Conservation (phyloP, 2,329 filamentous ascomycete genomes). For the Beauveria australis region DNA sequence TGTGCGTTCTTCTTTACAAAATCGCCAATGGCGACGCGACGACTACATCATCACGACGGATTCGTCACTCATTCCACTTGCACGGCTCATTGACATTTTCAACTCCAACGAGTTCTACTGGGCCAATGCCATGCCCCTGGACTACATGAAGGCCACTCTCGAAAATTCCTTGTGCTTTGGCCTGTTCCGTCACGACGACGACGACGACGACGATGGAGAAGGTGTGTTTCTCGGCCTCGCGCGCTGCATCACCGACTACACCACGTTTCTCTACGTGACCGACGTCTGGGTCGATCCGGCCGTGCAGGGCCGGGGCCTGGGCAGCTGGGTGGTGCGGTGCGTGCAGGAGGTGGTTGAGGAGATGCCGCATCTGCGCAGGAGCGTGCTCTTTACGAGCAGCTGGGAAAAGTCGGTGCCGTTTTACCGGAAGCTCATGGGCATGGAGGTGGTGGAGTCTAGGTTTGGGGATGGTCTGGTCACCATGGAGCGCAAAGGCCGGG, state of each 20-base stretch:
- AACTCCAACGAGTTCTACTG: constrained; percentile 46
- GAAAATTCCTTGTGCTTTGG: constrained; percentile 49
- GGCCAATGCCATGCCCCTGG: constrained; percentile 38
- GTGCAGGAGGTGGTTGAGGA: constrained; percentile 41
- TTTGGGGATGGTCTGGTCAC: constrained; percentile 11
- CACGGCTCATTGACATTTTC: constrained; percentile 40
- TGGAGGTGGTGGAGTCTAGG: constrained; percentile 18
- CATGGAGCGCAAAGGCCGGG: constrained; percentile 18
- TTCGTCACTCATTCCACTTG: constrained; percentile 37
- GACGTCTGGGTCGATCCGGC: constrained; percentile 53
- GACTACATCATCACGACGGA: constrained; percentile 50
- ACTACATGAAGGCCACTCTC: constrained; percentile 36
- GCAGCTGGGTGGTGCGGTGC: constrained; percentile 51
- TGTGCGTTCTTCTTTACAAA: not conserved
- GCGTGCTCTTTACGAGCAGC: constrained; percentile 38
- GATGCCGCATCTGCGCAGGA: constrained; percentile 47
- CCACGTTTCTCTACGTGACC: constrained; percentile 54
- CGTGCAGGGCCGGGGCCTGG: constrained; percentile 50
- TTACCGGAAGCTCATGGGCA: constrained; percentile 23
- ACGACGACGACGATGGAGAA: not conserved
- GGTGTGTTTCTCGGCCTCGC: constrained; percentile 23
- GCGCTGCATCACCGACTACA: constrained; percentile 54
- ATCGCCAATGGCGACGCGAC: constrained; percentile 17
- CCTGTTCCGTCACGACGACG: constrained; percentile 30
- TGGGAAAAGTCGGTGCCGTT: constrained; percentile 27